phyloP scores from a whole-genome alignment of 495 filamentous ascomycete species.

The Lineolata rhizophorae region DNA sequence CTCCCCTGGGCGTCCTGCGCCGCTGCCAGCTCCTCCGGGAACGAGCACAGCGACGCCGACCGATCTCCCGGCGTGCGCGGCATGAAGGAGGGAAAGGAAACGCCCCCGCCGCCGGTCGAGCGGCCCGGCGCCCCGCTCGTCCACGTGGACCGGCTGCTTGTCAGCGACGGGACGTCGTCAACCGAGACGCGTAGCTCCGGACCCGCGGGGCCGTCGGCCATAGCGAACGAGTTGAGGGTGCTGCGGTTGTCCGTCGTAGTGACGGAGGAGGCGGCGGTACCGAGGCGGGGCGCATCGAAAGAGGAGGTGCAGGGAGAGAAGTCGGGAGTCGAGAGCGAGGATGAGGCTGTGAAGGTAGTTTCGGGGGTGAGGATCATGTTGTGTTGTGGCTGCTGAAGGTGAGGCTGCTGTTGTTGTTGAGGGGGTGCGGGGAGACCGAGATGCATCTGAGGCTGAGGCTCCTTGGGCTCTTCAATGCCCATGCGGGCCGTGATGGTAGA shows the following conservation, averaged over 20 bases:
- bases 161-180: slow-evolving; percentile 73
- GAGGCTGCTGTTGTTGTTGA: too few species aligned
- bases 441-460: slow-evolving; percentile 15
- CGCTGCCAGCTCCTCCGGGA: slow-evolving; percentile 6
- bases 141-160: slow-evolving; percentile 70
- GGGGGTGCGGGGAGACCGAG: slow-evolving; percentile 9
- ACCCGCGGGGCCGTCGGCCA: slow-evolving; percentile 37
- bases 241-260: slow-evolving; percentile 38
- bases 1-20: not conserved
- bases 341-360: slow-evolving; percentile 15
- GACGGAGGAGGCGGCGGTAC: slow-evolving; percentile 47
- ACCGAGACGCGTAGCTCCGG: slow-evolving; percentile 50
- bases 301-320: slow-evolving; percentile 14
- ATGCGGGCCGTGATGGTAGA: slow-evolving; percentile 31
- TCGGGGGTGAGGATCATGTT: slow-evolving; percentile 15
- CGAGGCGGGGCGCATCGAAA: slow-evolving; percentile 45
- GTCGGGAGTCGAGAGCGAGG: slow-evolving; percentile 27
- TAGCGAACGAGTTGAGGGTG: slow-evolving; percentile 24
- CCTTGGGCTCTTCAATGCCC: slow-evolving; percentile 19
- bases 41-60: slow-evolving; percentile 43
- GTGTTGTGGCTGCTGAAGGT: too few species aligned
- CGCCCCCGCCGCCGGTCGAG: too few species aligned
- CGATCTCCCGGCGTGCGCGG: slow-evolving; percentile 29
- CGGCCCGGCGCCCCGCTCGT: too few species aligned
- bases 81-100: slow-evolving; percentile 25